Base-by-base conservation (phyloP, 305 asterid genomes). In the Ajuga reptans region DNA sequence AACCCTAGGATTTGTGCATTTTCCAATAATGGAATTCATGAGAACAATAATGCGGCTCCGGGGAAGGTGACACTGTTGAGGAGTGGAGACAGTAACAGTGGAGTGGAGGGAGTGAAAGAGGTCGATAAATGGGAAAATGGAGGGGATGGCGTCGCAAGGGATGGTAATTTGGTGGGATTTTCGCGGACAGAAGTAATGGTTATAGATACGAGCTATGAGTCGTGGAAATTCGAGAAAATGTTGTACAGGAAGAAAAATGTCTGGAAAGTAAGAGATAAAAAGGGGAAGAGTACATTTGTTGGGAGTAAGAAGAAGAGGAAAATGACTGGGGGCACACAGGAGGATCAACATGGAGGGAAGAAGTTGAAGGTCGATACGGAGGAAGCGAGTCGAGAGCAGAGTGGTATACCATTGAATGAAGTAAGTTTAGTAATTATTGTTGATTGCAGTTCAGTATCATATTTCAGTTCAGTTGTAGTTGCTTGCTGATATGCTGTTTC, bases 191-290 rank as follows among this genome's bases (percentile, higher is more conserved):
- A 89, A 79, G 98, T 92, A 1, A 83, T 87, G 31, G 89, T 91
- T 42, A 91, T 91, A 9, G 97, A 91, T 72, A 87, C 96, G 24
- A 91, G 97, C 81, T 91, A 77, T 43, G 83, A 84, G 68, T 75
- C 75, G 33, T 89, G 97, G 96, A 91, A 91, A 62, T 89, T 85
- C 41, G 98, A 92, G 78, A 92, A 88, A 77, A 54, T 92, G 75
- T 64, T 92, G 81, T 85, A 72, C 71, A 82, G 96, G 87, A 89
- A 84, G 84, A 86, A 84, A 77, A 88, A 83, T 77, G 85, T 85
- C 55, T 92, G 98, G 96, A 88, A 82, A 77, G 95, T 84, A 77
- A 80, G 90, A 41, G 96, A 89, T 65, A 89, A 76, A 79, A 85
- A 82, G 76, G 81, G 83, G 29, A 83, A 78, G 68, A 55, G 68